Evolutionary conservation across 1,139 yeast genomes (phyloP), one percentile per base, ranked within the genome.

Genomic region (Yamadazyma blattariae): DNA sequence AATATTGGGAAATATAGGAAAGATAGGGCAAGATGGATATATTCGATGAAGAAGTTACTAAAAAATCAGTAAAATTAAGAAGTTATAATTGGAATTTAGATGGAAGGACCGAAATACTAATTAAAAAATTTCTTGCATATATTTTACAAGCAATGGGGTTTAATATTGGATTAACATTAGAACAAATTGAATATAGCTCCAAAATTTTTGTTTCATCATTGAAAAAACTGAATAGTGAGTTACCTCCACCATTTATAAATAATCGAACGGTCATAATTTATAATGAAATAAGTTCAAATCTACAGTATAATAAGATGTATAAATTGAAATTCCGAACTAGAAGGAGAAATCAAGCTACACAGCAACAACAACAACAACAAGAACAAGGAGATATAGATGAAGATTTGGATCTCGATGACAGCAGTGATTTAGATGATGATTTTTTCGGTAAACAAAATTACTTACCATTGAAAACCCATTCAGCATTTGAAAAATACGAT

Each of bases 101-200:
- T 82, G 84, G 38, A 5, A 42, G 39, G 17, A 32, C 35, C 5
- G 94, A 84, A 50, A 63, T 71, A 37, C 68, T 68, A 27, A 68
- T 88, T 47, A 87, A 87, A 59, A 90, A 85, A 52, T 70, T 80
- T 33, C 84, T 94, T 92, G 79, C 84, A 27, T 74, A 79, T 42
- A 51, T 82, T 31, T 61, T 86, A 41, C 74, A 73, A 38, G 76
- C 69, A 37, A 71, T 79, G 65, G 92, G 88, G 3, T 69, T 78
- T 36, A 71, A 73, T 3, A 69, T 80, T 9, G 60, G 59, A 25
- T 56, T 74, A 22, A 57, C 62, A 26, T 14, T 39, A 27, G 29
- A 39, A 15, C 38, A 49, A 22, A 38, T 43, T 20, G 35, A 39
- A 14, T 25, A 43, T 30, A 34, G 32, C 5, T 35, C 34, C 3